Base-by-base conservation (phyloP, 345 rosid species). In the Populus simonii region DNA sequence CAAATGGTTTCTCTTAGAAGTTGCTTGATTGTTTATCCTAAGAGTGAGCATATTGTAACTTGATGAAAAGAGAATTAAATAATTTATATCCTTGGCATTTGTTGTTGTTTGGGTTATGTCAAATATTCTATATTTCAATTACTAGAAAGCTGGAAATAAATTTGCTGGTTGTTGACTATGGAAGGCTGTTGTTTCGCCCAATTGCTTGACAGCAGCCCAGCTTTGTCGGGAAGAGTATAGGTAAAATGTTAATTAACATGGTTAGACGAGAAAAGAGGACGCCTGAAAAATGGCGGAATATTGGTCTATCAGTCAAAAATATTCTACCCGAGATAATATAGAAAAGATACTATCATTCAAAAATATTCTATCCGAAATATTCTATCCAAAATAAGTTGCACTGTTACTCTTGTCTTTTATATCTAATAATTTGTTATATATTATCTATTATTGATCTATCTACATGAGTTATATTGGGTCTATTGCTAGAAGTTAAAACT, bases 31-130 rank as follows among this genome's bases (percentile, higher is more conserved):
- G 71, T 75, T 39, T 59, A 43, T 45, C 27, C 61, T 13, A 68
- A 66, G 80, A 67, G 23, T 73, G 82, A 75, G 71, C 35, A 79
- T 78, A 79, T 39, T 79, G 81, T 87, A 87, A 82, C 77, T 75
- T 78, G 70, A 39, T 68, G 74, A 61, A 61, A 18, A 29, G 68
- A 4, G 8, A 41, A 53, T 78, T 7, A 51, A 55, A 67, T 72
- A 47, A 74, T 73, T 68, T 74, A 69, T 73, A 59, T 79, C 31
- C 31, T 35, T 73, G 57, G 59, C 61, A 47, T 78, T 45, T 59
- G 53, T n/a, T 67, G 35, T 22, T 76, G 69, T 41, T 7, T 53
- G 59, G 18, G 41, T 49, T 31, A 62, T 61, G 70, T 63, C 20
- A 61, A 69, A 33, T 49, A 57, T 76, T 22, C 38, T 33, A 47